Evolutionary conservation across 306 rosid species (phyloP).

Genomic region (Rosa rugosa): DNA sequence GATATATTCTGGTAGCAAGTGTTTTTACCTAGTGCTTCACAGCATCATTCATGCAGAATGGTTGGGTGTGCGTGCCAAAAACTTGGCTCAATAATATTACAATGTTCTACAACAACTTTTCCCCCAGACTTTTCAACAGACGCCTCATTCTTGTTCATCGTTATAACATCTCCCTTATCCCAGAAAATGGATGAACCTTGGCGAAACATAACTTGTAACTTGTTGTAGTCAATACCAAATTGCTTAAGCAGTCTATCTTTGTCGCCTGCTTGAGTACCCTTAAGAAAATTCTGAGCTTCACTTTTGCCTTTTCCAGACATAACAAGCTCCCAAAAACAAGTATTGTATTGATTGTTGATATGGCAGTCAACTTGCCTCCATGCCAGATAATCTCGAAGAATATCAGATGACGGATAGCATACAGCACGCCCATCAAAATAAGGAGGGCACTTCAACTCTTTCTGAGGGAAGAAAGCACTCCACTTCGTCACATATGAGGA

Average conservation of each 20-base stretch:
- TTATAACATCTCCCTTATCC: conserved; percentile 36
- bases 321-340: conserved; percentile 92
- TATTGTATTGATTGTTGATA: conserved; percentile 84
- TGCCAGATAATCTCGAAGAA: conserved; percentile 69
- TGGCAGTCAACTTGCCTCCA: conserved; percentile 98
- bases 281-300: conserved; percentile 62
- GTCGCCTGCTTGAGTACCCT: conserved; percentile 75
- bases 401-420: conserved; percentile 73
- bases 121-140: conserved; percentile 27
- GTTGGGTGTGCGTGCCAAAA: conserved; percentile 59
- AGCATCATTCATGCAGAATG: conserved; percentile 37
- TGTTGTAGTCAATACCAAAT: conserved; percentile 60
- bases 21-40: background rate
- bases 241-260: conserved; percentile 54
- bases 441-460: conserved; percentile 60
- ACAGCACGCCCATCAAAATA: conserved; percentile 83
- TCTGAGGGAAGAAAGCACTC: conserved; percentile 55
- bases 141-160: conserved; percentile 29
- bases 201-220: conserved; percentile 61
- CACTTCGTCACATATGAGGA: conserved; percentile 62
- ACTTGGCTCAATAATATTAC: conserved; percentile 57
- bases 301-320: conserved; percentile 68
- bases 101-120: conserved; percentile 43
- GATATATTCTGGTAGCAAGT: background rate
- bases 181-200: conserved; percentile 74